A percentile compares a stretch with the other conserved stretches of the same genome.
These are phyloP conservation scores for Exsudoporus frostii DNA, from an alignment of 768 basidiomycete genomes.

Conservation along the genomic window DNA sequence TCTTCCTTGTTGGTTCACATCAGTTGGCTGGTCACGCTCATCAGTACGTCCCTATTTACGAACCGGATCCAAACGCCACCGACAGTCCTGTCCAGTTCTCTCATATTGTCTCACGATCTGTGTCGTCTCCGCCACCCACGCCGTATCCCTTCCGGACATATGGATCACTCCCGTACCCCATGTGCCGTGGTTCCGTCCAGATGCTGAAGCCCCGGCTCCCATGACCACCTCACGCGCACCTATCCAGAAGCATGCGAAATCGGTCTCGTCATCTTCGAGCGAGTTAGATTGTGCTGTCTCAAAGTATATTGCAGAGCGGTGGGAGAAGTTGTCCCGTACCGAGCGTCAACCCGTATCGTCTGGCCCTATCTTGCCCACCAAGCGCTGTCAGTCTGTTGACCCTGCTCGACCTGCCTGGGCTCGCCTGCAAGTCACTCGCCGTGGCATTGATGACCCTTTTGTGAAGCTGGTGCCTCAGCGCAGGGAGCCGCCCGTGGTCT, in stretches of 20 bases:
- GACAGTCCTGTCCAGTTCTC: slow-evolving; percentile 36
- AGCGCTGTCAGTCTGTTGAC: slow-evolving; percentile 21
- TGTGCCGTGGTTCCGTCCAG: slow-evolving; percentile 54
- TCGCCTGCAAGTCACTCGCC: slow-evolving; percentile 36
- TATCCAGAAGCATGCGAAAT: slow-evolving; percentile 9
- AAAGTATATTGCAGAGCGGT: slow-evolving; percentile 30
- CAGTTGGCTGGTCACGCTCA: slow-evolving; percentile 47
- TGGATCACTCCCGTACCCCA: slow-evolving; percentile 52
- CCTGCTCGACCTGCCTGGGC: slow-evolving; percentile 49
- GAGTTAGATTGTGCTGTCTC: slow-evolving; percentile 23
- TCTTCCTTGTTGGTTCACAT: slow-evolving; percentile 44
- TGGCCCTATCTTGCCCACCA: slow-evolving; percentile 18
- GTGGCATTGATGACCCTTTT: slow-evolving; percentile 61
- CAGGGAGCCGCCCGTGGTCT: slow-evolving; percentile 19
- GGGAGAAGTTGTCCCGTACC: slow-evolving; percentile 26
- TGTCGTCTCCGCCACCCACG: slow-evolving; percentile 46
- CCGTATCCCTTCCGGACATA: slow-evolving; percentile 39
- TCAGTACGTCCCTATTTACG: slow-evolving; percentile 37
- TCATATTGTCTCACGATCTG: slow-evolving; percentile 55
- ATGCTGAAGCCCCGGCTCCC: neutral
- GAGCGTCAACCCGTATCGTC: slow-evolving; percentile 20
- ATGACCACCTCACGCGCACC: slow-evolving; percentile 2
- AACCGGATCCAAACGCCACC: neutral
- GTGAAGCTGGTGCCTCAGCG: slow-evolving; percentile 23
- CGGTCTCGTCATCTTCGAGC: slow-evolving; percentile 4